Evolutionary conservation across 768 basidiomycete genomes (phyloP).

Genomic region (Vararia minispora): DNA sequence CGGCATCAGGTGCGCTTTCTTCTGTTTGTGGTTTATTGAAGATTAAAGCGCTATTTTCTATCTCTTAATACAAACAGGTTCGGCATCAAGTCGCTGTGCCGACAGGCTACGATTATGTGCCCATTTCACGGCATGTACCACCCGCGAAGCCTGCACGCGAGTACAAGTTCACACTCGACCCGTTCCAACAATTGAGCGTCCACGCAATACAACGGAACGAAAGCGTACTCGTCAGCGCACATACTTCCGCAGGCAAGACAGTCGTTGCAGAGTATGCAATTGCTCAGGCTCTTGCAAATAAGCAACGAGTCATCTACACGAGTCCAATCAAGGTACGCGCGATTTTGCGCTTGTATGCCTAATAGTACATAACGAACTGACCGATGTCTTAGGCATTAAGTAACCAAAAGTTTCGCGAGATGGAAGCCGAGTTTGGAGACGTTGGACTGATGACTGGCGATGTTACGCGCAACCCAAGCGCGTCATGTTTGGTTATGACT

Average conservation of each 20-base stretch:
- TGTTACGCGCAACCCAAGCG: conserved; percentile 96
- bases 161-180: conserved; percentile 95
- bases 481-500: conserved; percentile 97
- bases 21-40: conserved; percentile 1
- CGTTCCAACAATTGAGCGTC: conserved; percentile 92
- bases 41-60: background rate
- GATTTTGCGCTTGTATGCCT: background rate
- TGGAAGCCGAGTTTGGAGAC: conserved; percentile 94
- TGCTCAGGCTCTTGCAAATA: conserved; percentile 87
- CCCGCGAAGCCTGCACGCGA: conserved; percentile 82
- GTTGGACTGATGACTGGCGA: conserved; percentile 99
- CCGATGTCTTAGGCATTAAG: conserved; percentile 72
- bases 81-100: conserved; percentile 96
- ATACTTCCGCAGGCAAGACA: conserved; percentile 98
- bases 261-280: conserved; percentile 99
- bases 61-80: conserved; percentile 38
- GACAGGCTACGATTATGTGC: conserved; percentile 79
- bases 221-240: conserved; percentile 94
- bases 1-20: conserved; percentile 56
- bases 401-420: conserved; percentile 98
- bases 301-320: conserved; percentile 96
- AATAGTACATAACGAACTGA: conserved; percentile 12
- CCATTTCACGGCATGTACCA: conserved; percentile 86
- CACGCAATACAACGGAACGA: conserved; percentile 95
- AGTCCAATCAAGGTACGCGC: conserved; percentile 89